These are phyloP conservation scores for Lipomyces orientalis DNA, from an alignment of 805 yeast genomes.

Conservation along the genomic window DNA sequence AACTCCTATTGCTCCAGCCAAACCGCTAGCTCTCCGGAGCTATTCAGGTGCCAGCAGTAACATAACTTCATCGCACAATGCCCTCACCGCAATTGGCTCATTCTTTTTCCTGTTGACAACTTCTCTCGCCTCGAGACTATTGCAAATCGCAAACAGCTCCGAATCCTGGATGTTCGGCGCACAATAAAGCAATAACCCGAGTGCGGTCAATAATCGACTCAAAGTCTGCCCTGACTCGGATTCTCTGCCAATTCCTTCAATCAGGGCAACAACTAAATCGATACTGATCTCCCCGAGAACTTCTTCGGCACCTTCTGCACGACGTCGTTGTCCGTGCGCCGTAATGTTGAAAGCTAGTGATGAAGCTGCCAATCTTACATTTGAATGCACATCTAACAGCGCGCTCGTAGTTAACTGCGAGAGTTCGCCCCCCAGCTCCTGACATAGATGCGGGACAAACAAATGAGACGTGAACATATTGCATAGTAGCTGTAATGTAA, in stretches of 20 bases:
- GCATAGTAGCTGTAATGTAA: slow-evolving; percentile 39
- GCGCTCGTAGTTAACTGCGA: slow-evolving; percentile 25
- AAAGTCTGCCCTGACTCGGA: slow-evolving; percentile 33
- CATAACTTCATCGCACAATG: slow-evolving; percentile 26
- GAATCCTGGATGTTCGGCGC: slow-evolving; percentile 25
- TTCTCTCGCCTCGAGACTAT: slow-evolving; percentile 25
- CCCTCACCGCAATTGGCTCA: slow-evolving; percentile 17
- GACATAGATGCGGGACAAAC: slow-evolving; percentile 25
- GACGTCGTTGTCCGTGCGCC: slow-evolving; percentile 22
- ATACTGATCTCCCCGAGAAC: slow-evolving; percentile 25
- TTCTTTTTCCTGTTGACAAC: slow-evolving; percentile 13
- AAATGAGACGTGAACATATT: slow-evolving; percentile 31
- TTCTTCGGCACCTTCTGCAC: slow-evolving; percentile 22
- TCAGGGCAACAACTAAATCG: slow-evolving; percentile 36
- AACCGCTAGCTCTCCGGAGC: not conserved
- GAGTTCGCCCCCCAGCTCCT: slow-evolving; percentile 19
- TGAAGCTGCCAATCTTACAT: slow-evolving; percentile 39
- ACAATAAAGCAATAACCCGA: slow-evolving; percentile 35
- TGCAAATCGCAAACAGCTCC: slow-evolving; percentile 21
- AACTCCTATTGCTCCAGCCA: not conserved
- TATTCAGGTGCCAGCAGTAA: slow-evolving; percentile 12
- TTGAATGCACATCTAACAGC: slow-evolving; percentile 31
- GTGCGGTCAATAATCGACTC: slow-evolving; percentile 28
- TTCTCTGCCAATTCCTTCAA: slow-evolving; percentile 35
- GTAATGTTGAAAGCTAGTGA: slow-evolving; percentile 36